Evolutionary conservation across 2,329 filamentous ascomycete species (phyloP), one percentile per base, ranked within the genome.

Genomic region (Alternaria burnsii): DNA sequence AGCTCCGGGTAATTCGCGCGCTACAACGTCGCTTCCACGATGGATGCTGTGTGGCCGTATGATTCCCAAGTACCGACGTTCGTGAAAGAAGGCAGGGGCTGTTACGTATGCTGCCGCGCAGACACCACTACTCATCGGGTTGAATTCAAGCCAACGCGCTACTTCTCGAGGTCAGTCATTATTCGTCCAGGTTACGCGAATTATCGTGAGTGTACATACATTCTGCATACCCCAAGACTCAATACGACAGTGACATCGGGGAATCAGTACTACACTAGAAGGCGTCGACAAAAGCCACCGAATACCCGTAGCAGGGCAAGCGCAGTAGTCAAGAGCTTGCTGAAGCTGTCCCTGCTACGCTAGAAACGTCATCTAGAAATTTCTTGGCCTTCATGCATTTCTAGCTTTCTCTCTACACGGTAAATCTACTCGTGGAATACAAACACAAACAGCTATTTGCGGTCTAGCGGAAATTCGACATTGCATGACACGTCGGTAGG

Each of bases 401-500:
- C 24, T 32, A 36, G 8, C 20, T 5, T 57, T 6, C 14, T 56
- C 38, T 22, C 14, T n/a, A 47, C 56, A 28, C 36, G 50, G 62
- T 59, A 58, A 54, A 43, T 51, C 16, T 10, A 14, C 38, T 59
- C 32, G 22, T 61, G 50, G 52, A 61, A 59, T 61, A 54, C 40
- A 36, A 38, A 48, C 55, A 52, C 53, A 54, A 56, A 41, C 36
- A 43, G 46, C 51, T 64, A 14, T 54, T 28, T 32, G 16, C 28
- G 32, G 50, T 34, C 52, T 59, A 59, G 60, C 47, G 51, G 53
- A 48, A 55, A 56, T 50, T 40, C 52, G 50, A 62, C 44, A 65
- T 70, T 48, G 36, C 52, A 70, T 66, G 43, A 50, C 60, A 58
- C 34, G 43, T 28, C 40, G 47, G 55, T 32, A 48, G 36, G 32